Evolutionary conservation across 75 land plant genomes (phyloP).

Genomic region (Cryptomeria japonica): DNA sequence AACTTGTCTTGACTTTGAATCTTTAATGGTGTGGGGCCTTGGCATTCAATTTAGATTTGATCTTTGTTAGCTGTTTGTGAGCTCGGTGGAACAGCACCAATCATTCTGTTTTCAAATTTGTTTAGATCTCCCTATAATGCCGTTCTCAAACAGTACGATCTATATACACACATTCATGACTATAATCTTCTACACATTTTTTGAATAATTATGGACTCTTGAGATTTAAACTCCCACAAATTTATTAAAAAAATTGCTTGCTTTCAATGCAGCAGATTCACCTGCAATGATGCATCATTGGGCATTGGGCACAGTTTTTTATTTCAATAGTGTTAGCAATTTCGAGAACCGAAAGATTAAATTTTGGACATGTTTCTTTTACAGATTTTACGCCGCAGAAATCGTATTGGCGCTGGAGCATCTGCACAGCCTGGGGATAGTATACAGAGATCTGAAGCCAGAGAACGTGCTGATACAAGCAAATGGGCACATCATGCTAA

Average conservation of each 20-base stretch:
- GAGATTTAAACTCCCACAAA: too few species aligned
- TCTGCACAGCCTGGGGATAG: slow-evolving; percentile 59
- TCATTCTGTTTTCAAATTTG: too few species aligned
- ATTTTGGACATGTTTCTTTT: neutral
- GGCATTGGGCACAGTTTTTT: too few species aligned
- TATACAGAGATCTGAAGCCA: slow-evolving; percentile 86
- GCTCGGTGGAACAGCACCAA: neutral
- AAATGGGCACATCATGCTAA: slow-evolving; percentile 76
- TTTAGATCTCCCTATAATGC: too few species aligned
- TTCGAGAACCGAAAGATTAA: neutral
- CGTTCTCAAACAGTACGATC: too few species aligned
- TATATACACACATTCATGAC: too few species aligned
- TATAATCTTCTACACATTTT: too few species aligned
- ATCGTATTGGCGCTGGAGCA: slow-evolving; percentile 65
- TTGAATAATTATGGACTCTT: neutral
- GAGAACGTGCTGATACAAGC: slow-evolving; percentile 74
- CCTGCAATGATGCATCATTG: too few species aligned
- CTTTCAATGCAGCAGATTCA: too few species aligned
- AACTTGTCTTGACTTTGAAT: neutral
- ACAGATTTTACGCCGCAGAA: slow-evolving; percentile 82
- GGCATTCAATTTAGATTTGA: neutral
- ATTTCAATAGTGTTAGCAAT: neutral
- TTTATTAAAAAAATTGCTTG: too few species aligned
- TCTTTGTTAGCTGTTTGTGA: neutral
- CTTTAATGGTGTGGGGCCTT: neutral